Conservation (phyloP, 179 eudicot genomes). For the Gypsophila paniculata region DNA sequence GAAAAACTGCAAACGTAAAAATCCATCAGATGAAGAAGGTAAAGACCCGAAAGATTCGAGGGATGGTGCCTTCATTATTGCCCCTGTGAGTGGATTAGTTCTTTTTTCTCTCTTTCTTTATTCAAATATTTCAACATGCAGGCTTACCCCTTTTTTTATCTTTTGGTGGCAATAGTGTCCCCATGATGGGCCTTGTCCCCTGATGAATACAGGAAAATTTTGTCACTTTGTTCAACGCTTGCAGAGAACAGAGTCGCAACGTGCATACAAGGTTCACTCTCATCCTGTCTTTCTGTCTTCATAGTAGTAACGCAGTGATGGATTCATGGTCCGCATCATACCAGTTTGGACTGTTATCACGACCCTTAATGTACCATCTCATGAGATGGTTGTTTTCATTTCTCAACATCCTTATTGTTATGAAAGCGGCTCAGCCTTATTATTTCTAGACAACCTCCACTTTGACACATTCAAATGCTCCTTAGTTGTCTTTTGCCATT, state of each 20-base stretch:
- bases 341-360: neutral
- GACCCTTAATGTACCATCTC: neutral
- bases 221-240: conserved; percentile 95
- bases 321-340: neutral
- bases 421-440: neutral
- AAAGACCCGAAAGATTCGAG: conserved; percentile 27
- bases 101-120: neutral
- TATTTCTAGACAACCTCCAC: neutral
- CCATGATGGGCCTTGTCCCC: conserved; percentile 89
- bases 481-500: neutral
- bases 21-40: conserved; percentile 32
- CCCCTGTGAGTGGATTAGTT: conserved; percentile 63
- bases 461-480: neutral
- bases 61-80: conserved; percentile 74
- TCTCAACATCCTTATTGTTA: neutral
- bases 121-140: neutral
- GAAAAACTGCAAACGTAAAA: conserved; percentile 61
- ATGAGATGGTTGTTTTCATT: neutral
- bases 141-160: conserved; percentile 15
- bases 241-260: conserved; percentile 86
- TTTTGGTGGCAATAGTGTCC: conserved; percentile 54
- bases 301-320: neutral
- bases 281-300: conserved; percentile 1
- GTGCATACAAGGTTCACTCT: conserved; percentile 69
- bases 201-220: conserved; percentile 66